These are phyloP conservation scores for Penicillium goetzii DNA, from an alignment of 495 filamentous ascomycete genomes.

Conservation along the genomic window DNA sequence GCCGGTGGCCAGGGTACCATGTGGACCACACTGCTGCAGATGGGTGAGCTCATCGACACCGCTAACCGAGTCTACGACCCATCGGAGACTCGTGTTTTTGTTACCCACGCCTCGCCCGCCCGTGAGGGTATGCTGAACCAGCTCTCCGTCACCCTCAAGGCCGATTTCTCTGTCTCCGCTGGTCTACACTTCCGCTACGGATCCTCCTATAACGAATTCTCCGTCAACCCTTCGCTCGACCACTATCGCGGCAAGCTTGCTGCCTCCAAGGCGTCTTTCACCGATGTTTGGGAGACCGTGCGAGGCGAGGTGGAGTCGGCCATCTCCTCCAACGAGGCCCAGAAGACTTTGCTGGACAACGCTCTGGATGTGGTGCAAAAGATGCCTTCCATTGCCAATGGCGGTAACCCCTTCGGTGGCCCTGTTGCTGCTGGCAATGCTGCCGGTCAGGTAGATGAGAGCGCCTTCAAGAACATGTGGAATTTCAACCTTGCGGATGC, in stretches of 20 bases:
- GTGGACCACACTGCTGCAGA: constrained; percentile 98
- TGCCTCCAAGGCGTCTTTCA: constrained; percentile 98
- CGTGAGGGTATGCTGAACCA: constrained; percentile 97
- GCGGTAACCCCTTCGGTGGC: constrained; percentile 95
- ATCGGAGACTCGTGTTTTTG: constrained; percentile 95
- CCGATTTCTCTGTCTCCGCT: constrained; percentile 97
- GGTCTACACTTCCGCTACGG: constrained; percentile 99
- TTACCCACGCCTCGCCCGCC: constrained; percentile 96
- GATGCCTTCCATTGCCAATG: constrained; percentile 93
- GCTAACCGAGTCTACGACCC: constrained; percentile 98
- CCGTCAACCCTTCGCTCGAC: constrained; percentile 96
- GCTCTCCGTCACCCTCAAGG: constrained; percentile 95
- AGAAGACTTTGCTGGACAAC: constrained; percentile 87
- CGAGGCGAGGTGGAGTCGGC: constrained; percentile 92
- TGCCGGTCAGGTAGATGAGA: constrained; percentile 93
- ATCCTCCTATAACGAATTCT: constrained; percentile 99
- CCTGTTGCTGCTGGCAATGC: constrained; percentile 70
- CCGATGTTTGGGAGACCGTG: constrained; percentile 99
- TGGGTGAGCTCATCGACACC: constrained; percentile 98
- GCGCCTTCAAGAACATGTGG: constrained; percentile 99
- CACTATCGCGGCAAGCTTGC: constrained; percentile 99
- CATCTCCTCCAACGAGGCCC: constrained; percentile 87
- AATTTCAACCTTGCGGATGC: constrained; percentile 99
- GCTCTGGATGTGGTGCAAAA: constrained; percentile 89
- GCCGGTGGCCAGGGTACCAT: constrained; percentile 98